Evolutionary conservation across 179 eudicot species (phyloP).

Genomic region (Gypsophila paniculata): DNA sequence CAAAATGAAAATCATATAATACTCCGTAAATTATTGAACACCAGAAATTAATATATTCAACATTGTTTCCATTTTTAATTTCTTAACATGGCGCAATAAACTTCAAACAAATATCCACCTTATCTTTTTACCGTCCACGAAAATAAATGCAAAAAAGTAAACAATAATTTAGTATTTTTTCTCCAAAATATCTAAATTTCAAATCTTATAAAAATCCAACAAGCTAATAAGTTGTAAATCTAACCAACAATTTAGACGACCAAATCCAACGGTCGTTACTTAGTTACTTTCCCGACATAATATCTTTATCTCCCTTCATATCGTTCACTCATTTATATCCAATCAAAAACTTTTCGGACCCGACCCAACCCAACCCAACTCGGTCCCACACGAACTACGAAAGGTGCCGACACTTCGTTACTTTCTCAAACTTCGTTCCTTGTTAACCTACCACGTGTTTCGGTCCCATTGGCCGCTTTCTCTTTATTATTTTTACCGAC

Average conservation of each 20-base stretch:
- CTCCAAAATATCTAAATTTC: not conserved
- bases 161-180: not conserved
- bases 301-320: not conserved
- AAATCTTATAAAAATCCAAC: conserved; percentile 9
- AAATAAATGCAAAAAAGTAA: not conserved
- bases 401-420: conserved; percentile 25
- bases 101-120: no score
- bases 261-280: conserved; percentile 4
- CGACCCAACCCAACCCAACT: not conserved
- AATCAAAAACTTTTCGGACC: not conserved
- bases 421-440: not conserved
- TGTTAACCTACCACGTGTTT: conserved; percentile 17
- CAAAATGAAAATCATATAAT: no score
- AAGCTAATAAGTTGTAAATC: no score
- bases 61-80: no score
- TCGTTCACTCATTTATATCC: not conserved
- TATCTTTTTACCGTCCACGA: not conserved
- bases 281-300: conserved; percentile 11
- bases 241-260: not conserved
- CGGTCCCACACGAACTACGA: conserved; percentile 17
- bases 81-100: no score
- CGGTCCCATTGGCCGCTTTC: not conserved
- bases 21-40: no score
- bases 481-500: not conserved
- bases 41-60: no score